These are phyloP conservation scores for Fraxinus paxiana DNA, from an alignment of 305 asterid genomes.

Conservation along the genomic window DNA sequence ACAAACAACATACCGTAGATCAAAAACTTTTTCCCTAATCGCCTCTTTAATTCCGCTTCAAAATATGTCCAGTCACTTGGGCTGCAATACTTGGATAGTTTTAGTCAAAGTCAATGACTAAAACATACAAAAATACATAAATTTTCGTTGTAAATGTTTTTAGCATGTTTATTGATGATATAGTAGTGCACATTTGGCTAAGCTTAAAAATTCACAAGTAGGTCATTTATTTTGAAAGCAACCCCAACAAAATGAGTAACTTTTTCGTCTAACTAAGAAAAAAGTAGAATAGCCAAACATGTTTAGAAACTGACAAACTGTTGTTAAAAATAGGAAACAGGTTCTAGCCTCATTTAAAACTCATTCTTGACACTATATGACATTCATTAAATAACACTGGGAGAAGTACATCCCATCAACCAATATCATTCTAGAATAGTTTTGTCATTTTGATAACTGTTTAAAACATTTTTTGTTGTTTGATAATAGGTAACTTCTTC, in stretches of 20 bases:
- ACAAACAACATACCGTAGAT: slow-evolving; percentile 50
- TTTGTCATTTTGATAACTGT: not conserved
- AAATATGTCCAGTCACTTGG: slow-evolving; percentile 88
- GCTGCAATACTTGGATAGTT: slow-evolving; percentile 47
- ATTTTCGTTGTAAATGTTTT: not conserved
- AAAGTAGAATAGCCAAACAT: not conserved
- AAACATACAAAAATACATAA: not conserved
- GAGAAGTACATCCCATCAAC: not conserved
- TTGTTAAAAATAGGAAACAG: not conserved
- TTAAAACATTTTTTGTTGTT: not conserved
- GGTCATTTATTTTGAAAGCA: not conserved
- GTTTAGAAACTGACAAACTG: not conserved
- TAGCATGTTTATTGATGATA: not conserved
- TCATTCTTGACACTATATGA: not conserved
- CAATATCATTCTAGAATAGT: not conserved
- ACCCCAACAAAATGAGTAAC: not conserved
- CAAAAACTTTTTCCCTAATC: slow-evolving; percentile 63
- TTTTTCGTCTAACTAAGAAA: not conserved
- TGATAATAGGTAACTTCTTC: not conserved
- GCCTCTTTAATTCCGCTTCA: slow-evolving; percentile 79
- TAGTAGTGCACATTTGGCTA: not conserved
- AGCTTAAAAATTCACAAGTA: not conserved
- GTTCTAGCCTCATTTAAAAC: not conserved
- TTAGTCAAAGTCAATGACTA: slow-evolving; percentile 23
- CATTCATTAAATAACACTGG: not conserved